These are phyloP conservation scores for Capsicum rhomboideum DNA, from an alignment of 257 asterid species.

Conservation along the genomic window DNA sequence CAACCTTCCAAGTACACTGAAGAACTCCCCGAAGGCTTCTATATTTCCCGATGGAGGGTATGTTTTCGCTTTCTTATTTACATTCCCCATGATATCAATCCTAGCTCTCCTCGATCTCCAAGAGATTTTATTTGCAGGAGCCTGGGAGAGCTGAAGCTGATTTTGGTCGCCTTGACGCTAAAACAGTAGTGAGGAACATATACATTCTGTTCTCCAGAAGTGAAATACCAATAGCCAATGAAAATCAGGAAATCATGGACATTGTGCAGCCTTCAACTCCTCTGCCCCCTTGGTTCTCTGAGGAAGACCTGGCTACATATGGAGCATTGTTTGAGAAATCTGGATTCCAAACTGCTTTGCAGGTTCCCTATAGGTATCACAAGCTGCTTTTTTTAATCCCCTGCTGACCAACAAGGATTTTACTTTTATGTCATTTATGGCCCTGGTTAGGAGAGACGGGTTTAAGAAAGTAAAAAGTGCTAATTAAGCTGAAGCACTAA, in stretches of 20 bases:
- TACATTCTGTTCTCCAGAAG: slow-evolving; percentile 58
- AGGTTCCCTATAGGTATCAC: slow-evolving; percentile 65
- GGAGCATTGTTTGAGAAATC: slow-evolving; percentile 61
- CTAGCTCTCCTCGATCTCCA: not conserved
- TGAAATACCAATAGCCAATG: slow-evolving; percentile 57
- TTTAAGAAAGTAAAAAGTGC: not conserved
- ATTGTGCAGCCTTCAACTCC: slow-evolving; percentile 53
- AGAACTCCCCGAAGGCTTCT: slow-evolving; percentile 65
- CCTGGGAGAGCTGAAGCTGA: slow-evolving; percentile 86
- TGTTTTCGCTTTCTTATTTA: not conserved
- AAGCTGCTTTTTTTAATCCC: not conserved
- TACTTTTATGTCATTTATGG: not conserved
- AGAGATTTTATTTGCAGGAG: slow-evolving; percentile 24
- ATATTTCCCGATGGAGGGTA: slow-evolving; percentile 63
- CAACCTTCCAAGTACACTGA: slow-evolving; percentile 7
- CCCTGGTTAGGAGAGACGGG: not conserved
- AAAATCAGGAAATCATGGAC: slow-evolving; percentile 75
- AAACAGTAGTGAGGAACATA: slow-evolving; percentile 59
- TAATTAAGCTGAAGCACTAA: not conserved
- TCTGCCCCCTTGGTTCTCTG: slow-evolving; percentile 63
- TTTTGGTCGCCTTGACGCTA: slow-evolving; percentile 64
- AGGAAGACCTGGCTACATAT: slow-evolving; percentile 54
- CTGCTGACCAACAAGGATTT: not conserved
- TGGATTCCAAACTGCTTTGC: slow-evolving; percentile 58
- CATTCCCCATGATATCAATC: not conserved